Conservation (phyloP, 495 filamentous ascomycete genomes). For the Pyrenopolyporus hunteri region DNA sequence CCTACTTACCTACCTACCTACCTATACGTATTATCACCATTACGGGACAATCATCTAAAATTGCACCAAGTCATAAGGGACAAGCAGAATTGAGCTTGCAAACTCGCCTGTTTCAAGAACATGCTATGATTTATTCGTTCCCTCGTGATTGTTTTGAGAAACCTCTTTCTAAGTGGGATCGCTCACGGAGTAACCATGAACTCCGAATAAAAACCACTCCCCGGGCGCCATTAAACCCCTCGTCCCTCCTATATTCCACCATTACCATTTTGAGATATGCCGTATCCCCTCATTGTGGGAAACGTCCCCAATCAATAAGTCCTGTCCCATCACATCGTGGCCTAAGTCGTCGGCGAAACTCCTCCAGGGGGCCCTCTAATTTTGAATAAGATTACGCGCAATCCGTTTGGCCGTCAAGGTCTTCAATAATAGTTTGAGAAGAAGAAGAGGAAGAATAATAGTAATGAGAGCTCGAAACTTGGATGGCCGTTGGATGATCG, state of each 20-base stretch:
- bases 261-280: slow-evolving; percentile 15
- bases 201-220: slow-evolving; percentile 11
- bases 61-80: no score
- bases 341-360: slow-evolving; percentile 23
- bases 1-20: no score
- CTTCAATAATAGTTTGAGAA: background rate
- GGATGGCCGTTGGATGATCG: background rate
- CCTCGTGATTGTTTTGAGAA: slow-evolving; percentile 21
- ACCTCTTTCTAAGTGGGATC: slow-evolving; percentile 15
- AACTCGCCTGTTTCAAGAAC: background rate
- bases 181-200: background rate
- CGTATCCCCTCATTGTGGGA: slow-evolving; percentile 29
- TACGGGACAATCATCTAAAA: no score
- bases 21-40: no score
- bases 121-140: slow-evolving; percentile 18
- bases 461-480: background rate
- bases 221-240: background rate
- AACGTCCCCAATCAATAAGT: slow-evolving; percentile 37
- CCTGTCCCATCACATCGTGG: slow-evolving; percentile 32
- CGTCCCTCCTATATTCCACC: slow-evolving; percentile 5
- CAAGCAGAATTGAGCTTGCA: background rate
- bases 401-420: slow-evolving; percentile 14
- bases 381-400: slow-evolving; percentile 27
- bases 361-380: slow-evolving; percentile 25
- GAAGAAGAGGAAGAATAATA: background rate